These are phyloP conservation scores for Botryotinia narcissicola DNA, from an alignment of 2,329 filamentous ascomycete genomes.

Conservation along the genomic window DNA sequence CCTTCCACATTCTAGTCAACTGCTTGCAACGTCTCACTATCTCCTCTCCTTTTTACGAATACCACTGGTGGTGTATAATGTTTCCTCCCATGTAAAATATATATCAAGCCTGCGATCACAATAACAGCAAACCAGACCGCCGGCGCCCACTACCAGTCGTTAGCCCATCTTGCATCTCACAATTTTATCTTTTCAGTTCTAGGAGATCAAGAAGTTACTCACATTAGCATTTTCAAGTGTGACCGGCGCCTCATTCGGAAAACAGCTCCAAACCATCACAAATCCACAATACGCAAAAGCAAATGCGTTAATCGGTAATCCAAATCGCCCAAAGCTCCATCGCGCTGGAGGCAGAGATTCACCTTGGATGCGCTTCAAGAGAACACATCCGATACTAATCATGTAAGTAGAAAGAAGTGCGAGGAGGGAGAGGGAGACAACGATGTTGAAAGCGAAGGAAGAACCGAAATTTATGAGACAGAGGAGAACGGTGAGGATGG, in stretches of 20 bases:
- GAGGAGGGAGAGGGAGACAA: conserved; percentile 51
- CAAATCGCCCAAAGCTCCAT: conserved; percentile 45
- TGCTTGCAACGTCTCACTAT: neutral
- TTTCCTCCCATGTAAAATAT: conserved; percentile 39
- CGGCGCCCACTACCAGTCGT: conserved; percentile 44
- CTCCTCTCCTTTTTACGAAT: conserved; percentile 4
- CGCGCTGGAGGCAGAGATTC: conserved; percentile 42
- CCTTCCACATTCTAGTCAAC: neutral
- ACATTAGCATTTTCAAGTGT: conserved; percentile 31
- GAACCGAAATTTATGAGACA: conserved; percentile 50
- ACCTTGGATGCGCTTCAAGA: conserved; percentile 39
- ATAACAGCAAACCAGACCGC: conserved; percentile 30
- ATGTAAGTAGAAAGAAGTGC: conserved; percentile 53
- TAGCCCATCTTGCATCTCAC: neutral
- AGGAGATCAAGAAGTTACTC: neutral
- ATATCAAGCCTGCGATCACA: conserved; percentile 30
- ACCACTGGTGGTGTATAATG: conserved; percentile 38
- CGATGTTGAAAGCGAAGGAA: conserved; percentile 51
- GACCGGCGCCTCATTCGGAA: conserved; percentile 43
- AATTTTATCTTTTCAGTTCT: neutral
- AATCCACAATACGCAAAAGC: conserved; percentile 47
- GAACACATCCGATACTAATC: conserved; percentile 46
- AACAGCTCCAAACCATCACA: conserved; percentile 49
- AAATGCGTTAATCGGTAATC: conserved; percentile 45
- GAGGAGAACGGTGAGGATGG: conserved; percentile 26